Evolutionary conservation across 2,329 filamentous ascomycete species (phyloP).

Genomic region (Fusarium sp.): DNA sequence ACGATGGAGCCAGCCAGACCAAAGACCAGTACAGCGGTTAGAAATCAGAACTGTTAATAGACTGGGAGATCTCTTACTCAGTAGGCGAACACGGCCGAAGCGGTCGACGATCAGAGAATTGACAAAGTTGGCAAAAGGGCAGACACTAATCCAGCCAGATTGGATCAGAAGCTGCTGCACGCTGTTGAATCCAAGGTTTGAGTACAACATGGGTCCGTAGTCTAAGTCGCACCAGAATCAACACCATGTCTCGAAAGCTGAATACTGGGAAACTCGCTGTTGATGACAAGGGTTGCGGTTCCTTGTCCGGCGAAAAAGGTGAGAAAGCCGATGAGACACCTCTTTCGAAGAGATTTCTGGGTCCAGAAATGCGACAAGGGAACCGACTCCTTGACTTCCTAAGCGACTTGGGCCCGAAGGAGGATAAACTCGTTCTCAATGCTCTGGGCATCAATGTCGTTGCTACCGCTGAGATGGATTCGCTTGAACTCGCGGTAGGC

Average conservation of each 20-base stretch:
- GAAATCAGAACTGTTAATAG: background rate
- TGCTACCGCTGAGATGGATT: background rate
- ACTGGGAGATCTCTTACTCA: background rate
- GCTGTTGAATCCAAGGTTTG: background rate
- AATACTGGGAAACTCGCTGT: background rate
- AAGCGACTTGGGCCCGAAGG: background rate
- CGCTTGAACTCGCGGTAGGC: background rate
- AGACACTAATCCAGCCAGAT: background rate
- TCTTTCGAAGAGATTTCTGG: background rate
- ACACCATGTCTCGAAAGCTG: background rate
- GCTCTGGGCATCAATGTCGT: background rate
- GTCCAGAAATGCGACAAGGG: background rate
- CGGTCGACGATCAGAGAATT: background rate
- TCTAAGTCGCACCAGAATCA: background rate
- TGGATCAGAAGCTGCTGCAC: background rate
- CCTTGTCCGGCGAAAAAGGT: background rate
- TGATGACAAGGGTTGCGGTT: background rate
- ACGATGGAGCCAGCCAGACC: background rate
- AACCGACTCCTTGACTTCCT: background rate
- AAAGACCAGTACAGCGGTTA: background rate
- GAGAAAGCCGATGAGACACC: background rate
- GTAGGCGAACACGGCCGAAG: background rate
- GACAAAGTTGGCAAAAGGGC: background rate
- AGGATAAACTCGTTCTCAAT: background rate
- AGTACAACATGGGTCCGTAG: background rate